Conservation (phyloP, 345 rosid genomes). For the Moringa oleifera region DNA sequence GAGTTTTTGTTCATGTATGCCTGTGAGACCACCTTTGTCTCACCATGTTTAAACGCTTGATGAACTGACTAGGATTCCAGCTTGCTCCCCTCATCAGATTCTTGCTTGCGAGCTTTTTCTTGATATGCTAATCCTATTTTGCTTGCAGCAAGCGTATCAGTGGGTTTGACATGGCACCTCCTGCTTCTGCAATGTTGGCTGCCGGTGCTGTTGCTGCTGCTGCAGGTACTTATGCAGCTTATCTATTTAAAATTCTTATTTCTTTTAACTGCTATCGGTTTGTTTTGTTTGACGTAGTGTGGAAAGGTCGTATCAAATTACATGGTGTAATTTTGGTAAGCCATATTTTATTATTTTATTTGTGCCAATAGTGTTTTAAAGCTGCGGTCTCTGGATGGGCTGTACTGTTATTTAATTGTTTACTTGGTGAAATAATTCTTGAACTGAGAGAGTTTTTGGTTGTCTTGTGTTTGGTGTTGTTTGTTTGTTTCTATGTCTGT, state of each 20-base stretch:
- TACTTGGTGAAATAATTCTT: conserved; percentile 42
- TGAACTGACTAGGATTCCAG: too few species aligned
- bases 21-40: too few species aligned
- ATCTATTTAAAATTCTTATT: conserved; percentile 12
- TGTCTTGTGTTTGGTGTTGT: conserved; percentile 62
- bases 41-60: too few species aligned
- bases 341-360: conserved; percentile 24
- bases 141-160: conserved; percentile 69
- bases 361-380: conserved; percentile 23
- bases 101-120: background rate
- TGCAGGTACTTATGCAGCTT: conserved; percentile 42
- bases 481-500: conserved; percentile 67
- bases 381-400: conserved; percentile 28
- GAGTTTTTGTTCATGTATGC: background rate
- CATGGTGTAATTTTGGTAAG: conserved; percentile 53
- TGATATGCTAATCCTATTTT: conserved; percentile 18
- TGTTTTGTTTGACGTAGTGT: conserved; percentile 44
- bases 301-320: conserved; percentile 43
- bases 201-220: conserved; percentile 41
- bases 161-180: conserved; percentile 92
- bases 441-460: conserved; percentile 73
- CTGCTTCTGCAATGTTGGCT: conserved; percentile 69
- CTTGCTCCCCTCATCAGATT: too few species aligned
- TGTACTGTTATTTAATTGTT: conserved; percentile 24
- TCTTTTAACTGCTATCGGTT: conserved; percentile 30